These are phyloP conservation scores for Fusarium algeriense DNA, from an alignment of 2,329 filamentous ascomycete genomes.

Conservation along the genomic window DNA sequence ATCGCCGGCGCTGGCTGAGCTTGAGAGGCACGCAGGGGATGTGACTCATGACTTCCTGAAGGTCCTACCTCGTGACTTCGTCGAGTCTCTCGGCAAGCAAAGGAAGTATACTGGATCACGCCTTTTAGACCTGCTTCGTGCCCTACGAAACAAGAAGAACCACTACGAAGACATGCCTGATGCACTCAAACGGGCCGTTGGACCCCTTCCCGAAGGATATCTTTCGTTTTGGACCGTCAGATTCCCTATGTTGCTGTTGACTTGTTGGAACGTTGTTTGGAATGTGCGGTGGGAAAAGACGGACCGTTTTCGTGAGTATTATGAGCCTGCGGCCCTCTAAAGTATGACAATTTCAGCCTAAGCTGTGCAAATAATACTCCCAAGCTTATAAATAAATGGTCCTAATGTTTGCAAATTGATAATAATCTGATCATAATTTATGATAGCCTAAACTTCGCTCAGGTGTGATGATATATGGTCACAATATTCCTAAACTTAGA, in stretches of 20 bases:
- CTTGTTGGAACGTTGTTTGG: conserved; percentile 81
- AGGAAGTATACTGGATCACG: conserved; percentile 90
- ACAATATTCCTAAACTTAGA: not conserved
- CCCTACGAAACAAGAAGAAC: conserved; percentile 94
- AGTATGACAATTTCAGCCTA: not conserved
- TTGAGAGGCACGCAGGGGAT: conserved; percentile 65
- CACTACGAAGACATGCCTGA: conserved; percentile 98
- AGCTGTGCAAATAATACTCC: not conserved
- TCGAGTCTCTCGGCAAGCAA: conserved; percentile 91
- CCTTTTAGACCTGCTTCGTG: conserved; percentile 87
- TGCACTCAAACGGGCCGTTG: conserved; percentile 76
- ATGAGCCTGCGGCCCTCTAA: conserved; percentile 60
- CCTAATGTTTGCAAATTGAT: not conserved
- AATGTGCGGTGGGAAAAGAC: conserved; percentile 72
- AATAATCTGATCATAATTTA: not conserved
- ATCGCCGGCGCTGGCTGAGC: conserved; percentile 72
- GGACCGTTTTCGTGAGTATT: conserved; percentile 80
- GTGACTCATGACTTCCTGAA: conserved; percentile 82
- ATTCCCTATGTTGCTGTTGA: conserved; percentile 83
- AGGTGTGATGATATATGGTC: not conserved
- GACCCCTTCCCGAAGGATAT: conserved; percentile 82
- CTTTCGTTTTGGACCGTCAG: conserved; percentile 83
- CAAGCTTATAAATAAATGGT: not conserved
- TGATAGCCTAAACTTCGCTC: not conserved
- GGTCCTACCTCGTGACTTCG: conserved; percentile 81